phyloP scores from a whole-genome alignment of 2,329 filamentous ascomycete genomes.

The Cladosporium sp. region DNA sequence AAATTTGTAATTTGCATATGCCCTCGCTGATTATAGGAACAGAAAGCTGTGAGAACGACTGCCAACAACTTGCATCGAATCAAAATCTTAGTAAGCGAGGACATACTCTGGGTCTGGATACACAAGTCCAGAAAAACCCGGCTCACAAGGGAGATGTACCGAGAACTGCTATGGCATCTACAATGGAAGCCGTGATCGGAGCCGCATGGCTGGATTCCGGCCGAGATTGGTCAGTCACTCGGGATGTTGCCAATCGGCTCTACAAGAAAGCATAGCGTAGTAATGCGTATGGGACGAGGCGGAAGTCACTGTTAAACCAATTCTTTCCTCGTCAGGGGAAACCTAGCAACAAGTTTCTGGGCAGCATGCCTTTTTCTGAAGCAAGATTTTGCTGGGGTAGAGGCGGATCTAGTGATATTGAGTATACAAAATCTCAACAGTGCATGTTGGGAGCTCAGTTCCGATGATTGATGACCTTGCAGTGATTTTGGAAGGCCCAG shows the following conservation, averaged over 20 bases:
- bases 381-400: no score
- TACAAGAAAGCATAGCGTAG: background rate
- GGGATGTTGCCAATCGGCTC: conserved; percentile 14
- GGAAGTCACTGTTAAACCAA: no score
- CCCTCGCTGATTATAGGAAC: background rate
- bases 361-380: no score
- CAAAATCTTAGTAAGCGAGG: background rate
- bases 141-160: background rate
- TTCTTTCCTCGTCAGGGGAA: no score
- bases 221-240: background rate
- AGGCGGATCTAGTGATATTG: no score
- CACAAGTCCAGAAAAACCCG: background rate
- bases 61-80: background rate
- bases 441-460: no score
- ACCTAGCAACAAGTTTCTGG: no score
- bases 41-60: background rate
- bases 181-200: background rate
- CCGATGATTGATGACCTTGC: no score
- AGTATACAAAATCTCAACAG: no score
- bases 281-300: no score
- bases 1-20: no score
- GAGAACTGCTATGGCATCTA: background rate
- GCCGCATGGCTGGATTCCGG: background rate
- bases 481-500: no score
- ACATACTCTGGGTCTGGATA: background rate